Percentiles rank a stretch among this genome's conserved stretches.
These are phyloP conservation scores for Oldenlandia corymbosa DNA, from an alignment of 257 asterid genomes.

Conservation along the genomic window DNA sequence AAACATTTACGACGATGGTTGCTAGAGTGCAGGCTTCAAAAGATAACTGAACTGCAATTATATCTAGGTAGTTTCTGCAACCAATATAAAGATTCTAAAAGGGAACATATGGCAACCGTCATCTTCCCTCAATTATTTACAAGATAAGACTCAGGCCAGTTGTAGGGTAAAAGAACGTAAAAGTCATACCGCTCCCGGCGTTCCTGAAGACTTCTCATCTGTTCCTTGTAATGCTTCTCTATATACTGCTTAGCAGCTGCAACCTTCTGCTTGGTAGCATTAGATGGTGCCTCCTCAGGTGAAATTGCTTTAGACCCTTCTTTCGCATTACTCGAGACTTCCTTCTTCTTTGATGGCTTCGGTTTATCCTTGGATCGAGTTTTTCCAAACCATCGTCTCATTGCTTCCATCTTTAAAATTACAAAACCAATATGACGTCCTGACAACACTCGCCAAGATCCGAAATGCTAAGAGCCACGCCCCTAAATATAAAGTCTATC, in stretches of 20 bases:
- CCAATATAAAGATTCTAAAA: neutral
- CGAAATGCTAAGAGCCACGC: constrained; percentile 18
- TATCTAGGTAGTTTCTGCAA: neutral
- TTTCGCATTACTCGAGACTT: constrained; percentile 45
- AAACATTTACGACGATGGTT: neutral
- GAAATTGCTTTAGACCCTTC: constrained; percentile 54
- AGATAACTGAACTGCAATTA: neutral
- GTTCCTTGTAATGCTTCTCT: constrained; percentile 95
- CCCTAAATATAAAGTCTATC: constrained; percentile 14
- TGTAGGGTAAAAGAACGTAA: constrained; percentile 4
- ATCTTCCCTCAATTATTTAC: neutral
- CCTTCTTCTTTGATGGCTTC: constrained; percentile 64
- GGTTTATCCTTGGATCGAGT: constrained; percentile 62
- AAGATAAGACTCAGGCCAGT: constrained; percentile 10
- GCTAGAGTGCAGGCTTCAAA: neutral
- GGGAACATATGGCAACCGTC: neutral
- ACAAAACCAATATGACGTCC: constrained; percentile 15
- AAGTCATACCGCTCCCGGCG: constrained; percentile 76
- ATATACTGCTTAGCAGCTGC: constrained; percentile 98
- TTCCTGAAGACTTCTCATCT: constrained; percentile 93
- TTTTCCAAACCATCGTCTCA: constrained; percentile 66
- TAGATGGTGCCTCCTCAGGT: constrained; percentile 76
- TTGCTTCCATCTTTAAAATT: constrained; percentile 54
- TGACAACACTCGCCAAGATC: constrained; percentile 17
- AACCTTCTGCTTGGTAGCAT: constrained; percentile 88